Base-by-base conservation (phyloP, 257 asterid species). In the Eustoma russellianum region DNA sequence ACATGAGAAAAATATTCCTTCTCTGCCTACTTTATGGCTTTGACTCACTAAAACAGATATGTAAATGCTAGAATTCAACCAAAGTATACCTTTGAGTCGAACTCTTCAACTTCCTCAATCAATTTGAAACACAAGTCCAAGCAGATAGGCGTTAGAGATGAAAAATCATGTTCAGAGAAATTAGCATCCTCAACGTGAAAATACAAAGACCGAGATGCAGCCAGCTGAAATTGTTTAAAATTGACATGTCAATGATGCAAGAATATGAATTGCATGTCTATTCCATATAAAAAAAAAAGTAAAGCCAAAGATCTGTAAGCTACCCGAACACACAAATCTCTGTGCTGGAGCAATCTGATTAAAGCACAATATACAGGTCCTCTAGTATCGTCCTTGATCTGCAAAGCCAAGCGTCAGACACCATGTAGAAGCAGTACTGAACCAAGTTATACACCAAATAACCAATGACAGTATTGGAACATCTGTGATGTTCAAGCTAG, bases 241-340 rank as follows among this genome's bases (percentile, higher is more conserved):
- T 55, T 48, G 66, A 50, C 63, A 41, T 48, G 34, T 49, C 43
- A 59, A 30, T 11, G 52, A 53, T 58, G 53, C 40, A 18, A 11
- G 10, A 30, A 46, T 28, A 60, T 40, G 30, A 19, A 12, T 34
- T 58, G 44, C 17, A 34, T 6, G 33, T 24, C 6, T 9, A 44
- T 40, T 59, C 16, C 34, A 28, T 7, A 10, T n/a, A n/a, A n/a
- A n/a, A 18, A 51, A 18, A 45, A 28, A 55, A 3, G 51, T 33
- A 35, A 17, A 17, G 51, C 43, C 12, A 17, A 24, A 50, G 56
- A 52, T 56, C 58, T 46, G 56, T 28, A 60, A 35, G 81, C 48
- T 88, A 92, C 97, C 93, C 87, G 66, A 63, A 92, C 97, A 61
- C 97, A 92, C 74, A 92, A 75, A 70, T 92, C 99, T 60, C 69